Percentiles rank a stretch among this genome's conserved stretches.
These are phyloP conservation scores for Orbilia blumenaviensis DNA, from an alignment of 2,329 filamentous ascomycete genomes.

Conservation along the genomic window DNA sequence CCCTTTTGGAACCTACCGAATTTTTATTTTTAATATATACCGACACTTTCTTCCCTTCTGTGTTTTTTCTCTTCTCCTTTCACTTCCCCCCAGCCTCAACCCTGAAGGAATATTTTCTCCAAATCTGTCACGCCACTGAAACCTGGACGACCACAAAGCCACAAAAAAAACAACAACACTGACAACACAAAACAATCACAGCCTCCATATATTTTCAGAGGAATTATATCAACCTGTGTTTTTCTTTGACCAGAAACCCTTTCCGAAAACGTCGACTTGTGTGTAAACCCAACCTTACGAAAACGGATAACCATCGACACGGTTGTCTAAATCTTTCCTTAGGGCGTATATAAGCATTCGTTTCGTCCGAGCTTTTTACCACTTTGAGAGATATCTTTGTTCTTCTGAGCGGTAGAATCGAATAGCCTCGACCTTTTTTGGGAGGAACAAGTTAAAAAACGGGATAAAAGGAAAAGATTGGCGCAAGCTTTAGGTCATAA, in stretches of 20 bases:
- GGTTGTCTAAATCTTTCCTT: neutral
- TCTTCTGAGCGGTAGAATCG: neutral
- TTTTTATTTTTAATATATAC: slow-evolving; percentile 39
- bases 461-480: neutral
- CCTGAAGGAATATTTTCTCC: slow-evolving; percentile 12
- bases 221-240: neutral
- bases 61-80: slow-evolving; percentile 12
- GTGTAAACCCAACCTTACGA: slow-evolving; percentile 15
- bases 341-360: slow-evolving; percentile 30
- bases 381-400: slow-evolving; percentile 22
- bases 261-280: slow-evolving; percentile 51
- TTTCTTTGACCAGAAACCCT: neutral
- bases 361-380: slow-evolving; percentile 45
- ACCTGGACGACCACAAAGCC: slow-evolving; percentile 20
- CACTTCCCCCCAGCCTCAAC: neutral
- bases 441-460: neutral
- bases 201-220: slow-evolving; percentile 18
- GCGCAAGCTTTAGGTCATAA: slow-evolving; percentile 5
- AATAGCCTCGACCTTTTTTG: slow-evolving; percentile 7
- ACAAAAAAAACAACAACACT: slow-evolving; percentile 48
- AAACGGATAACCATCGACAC: slow-evolving; percentile 19
- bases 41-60: slow-evolving; percentile 25
- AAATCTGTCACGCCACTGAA: slow-evolving; percentile 35
- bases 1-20: slow-evolving; percentile 26
- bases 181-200: slow-evolving; percentile 25